Evolutionary conservation across 2,329 filamentous ascomycete genomes (phyloP).

Genomic region (Verticillium nubilum): DNA sequence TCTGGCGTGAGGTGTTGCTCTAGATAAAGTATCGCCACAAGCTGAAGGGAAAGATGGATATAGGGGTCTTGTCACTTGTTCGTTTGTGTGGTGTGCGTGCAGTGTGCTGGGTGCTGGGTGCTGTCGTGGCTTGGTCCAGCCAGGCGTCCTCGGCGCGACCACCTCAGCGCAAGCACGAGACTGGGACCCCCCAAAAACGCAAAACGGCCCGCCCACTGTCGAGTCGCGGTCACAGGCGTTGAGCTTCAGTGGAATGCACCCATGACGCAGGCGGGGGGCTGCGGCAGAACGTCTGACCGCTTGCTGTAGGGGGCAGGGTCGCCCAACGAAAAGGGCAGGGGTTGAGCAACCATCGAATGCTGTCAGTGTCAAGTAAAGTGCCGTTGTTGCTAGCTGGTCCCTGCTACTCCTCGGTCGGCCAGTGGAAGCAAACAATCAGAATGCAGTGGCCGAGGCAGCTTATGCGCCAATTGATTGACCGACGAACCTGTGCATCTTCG

Average conservation of each 20-base stretch:
- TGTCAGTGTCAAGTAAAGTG: neutral
- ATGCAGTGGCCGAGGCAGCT: neutral
- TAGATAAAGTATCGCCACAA: neutral
- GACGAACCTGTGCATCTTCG: too few species aligned
- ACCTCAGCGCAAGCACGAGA: neutral
- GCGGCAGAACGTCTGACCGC: conserved; percentile 6
- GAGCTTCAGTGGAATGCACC: neutral
- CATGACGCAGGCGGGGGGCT: conserved; percentile 2
- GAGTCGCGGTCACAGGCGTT: neutral
- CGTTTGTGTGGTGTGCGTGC: neutral
- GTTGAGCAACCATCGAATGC: conserved; percentile 6
- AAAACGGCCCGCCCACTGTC: neutral
- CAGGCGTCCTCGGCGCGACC: neutral
- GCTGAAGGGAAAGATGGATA: neutral
- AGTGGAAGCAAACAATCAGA: neutral
- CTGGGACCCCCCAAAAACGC: neutral
- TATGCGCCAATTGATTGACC: neutral
- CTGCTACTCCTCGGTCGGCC: neutral
- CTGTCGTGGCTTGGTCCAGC: neutral
- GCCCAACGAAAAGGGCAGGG: conserved; percentile 14
- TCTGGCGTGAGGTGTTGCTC: neutral
- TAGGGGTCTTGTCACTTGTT: neutral
- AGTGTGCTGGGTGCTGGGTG: too few species aligned
- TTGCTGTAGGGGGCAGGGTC: neutral
- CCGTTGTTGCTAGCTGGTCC: neutral